Base-by-base conservation (phyloP, 2,329 filamentous ascomycete species). In the Xylariaceae sp. region DNA sequence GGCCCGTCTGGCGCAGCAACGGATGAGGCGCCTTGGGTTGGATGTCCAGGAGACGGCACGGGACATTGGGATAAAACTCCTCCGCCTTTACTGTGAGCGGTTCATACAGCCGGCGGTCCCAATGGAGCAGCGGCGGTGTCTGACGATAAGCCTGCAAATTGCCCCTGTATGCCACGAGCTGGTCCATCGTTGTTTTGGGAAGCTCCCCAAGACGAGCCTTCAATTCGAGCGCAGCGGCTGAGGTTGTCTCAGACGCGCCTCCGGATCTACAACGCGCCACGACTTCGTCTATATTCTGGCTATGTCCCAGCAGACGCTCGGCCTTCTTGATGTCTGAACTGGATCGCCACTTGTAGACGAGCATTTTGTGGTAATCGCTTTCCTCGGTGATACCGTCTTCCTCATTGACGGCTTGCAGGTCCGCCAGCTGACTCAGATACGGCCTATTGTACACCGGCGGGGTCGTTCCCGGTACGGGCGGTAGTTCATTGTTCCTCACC, bases 71-170 rank as follows among this genome's bases (percentile, higher is more conserved):
- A 67, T 78, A 89, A 63, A 89, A 86, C 60, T 95, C 91, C 0
- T 78, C 64, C 0, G 70, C 48, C 4, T 74, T 56, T 2, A 81
- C 78, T 21, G 74, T 69, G 15, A 96, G 74, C 0, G 89, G 87
- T 63, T 95, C 89, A 63, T 82, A 84, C 1, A 75, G 71, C 15
- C 91, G 83, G 1, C 80, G 77, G 68, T 95, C 89, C 83, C 85
- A 92, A 22, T 76, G 63, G 3, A 92, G 68, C 1, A 77, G 62
- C 0, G 83, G 79, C 1, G 77, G 74, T 0, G 74, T 62, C 68
- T 78, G 73, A 47, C 71, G 67, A 62, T 78, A 74, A 15, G 79
- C 60, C 58, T 80, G 78, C 42, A 76, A 67, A 63, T 84, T 82
- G 62, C 88, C 84, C 29, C 74, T 72, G 45, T 71, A 63, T 29